phyloP scores from a whole-genome alignment of 305 asterid species.

The Euphrasia arctica region DNA sequence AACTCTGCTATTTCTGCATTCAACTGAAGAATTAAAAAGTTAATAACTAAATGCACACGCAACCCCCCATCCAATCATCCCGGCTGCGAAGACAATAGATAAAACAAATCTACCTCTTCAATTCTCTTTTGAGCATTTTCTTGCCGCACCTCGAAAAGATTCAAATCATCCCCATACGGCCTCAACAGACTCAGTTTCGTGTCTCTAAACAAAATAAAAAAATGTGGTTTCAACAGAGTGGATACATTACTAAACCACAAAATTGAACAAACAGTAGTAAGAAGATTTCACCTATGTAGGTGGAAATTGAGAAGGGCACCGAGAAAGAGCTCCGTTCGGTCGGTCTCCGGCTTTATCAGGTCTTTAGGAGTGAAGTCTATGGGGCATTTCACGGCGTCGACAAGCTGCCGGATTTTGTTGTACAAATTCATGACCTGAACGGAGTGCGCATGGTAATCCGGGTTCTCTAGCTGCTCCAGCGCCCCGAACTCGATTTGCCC shows the following conservation, averaged over 20 bases:
- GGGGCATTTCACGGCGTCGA: slow-evolving; percentile 57
- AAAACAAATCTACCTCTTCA: slow-evolving; percentile 44
- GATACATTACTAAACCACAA: neutral
- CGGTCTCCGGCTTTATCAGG: slow-evolving; percentile 71
- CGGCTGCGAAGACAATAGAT: slow-evolving; percentile 14
- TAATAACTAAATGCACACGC: neutral
- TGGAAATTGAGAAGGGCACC: slow-evolving; percentile 74
- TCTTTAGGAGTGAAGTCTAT: slow-evolving; percentile 56
- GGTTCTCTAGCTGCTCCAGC: slow-evolving; percentile 72
- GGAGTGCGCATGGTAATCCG: slow-evolving; percentile 63
- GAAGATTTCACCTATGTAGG: slow-evolving; percentile 49
- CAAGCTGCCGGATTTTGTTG: slow-evolving; percentile 41
- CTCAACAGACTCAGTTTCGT: slow-evolving; percentile 44
- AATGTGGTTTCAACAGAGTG: neutral
- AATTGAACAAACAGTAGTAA: neutral
- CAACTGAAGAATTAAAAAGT: slow-evolving; percentile 41
- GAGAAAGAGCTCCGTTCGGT: slow-evolving; percentile 66
- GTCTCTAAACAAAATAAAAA: slow-evolving; percentile 33
- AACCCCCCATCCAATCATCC: slow-evolving; percentile 4
- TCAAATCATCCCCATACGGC: slow-evolving; percentile 51
- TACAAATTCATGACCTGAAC: slow-evolving; percentile 51
- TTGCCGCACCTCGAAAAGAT: slow-evolving; percentile 45
- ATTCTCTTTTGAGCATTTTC: slow-evolving; percentile 49
- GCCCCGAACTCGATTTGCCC: slow-evolving; percentile 81
- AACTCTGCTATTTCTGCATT: slow-evolving; percentile 53